A percentile compares a stretch with the other conserved stretches of the same genome.
These are phyloP conservation scores for Cicer yamashitae DNA, from an alignment of 306 rosid species.

Conservation along the genomic window DNA sequence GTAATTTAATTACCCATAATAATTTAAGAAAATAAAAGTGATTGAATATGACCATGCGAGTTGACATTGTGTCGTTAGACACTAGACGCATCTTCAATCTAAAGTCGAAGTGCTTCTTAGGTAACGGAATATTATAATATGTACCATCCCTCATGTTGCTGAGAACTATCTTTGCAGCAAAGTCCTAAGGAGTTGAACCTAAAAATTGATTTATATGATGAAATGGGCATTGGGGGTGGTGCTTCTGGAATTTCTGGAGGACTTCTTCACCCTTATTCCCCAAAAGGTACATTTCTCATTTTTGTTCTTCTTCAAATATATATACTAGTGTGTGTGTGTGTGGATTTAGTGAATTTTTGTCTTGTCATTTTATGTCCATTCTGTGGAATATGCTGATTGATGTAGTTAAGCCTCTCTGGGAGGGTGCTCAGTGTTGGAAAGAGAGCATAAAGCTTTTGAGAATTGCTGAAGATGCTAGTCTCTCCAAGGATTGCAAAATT, in stretches of 20 bases:
- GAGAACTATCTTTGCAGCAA: slow-evolving; percentile 54
- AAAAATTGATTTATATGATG: slow-evolving; percentile 72
- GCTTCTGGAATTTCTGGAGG: slow-evolving; percentile 93
- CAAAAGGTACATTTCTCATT: slow-evolving; percentile 62
- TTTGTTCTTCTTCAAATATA: slow-evolving; percentile 1
- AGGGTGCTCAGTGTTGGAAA: slow-evolving; percentile 85
- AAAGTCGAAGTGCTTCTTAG: no score
- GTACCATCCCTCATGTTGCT: neutral
- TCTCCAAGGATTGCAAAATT: slow-evolving; percentile 42
- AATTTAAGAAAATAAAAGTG: no score
- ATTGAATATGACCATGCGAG: no score
- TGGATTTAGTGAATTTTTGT: slow-evolving; percentile 21
- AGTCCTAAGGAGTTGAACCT: slow-evolving; percentile 63
- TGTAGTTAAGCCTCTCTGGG: slow-evolving; percentile 76
- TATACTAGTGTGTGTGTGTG: slow-evolving; percentile 4
- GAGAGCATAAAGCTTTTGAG: slow-evolving; percentile 76
- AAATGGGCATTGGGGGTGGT: slow-evolving; percentile 89
- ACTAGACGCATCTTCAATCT: no score
- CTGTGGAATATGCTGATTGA: slow-evolving; percentile 16
- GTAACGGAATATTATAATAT: no score
- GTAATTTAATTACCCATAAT: no score
- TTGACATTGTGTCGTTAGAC: no score
- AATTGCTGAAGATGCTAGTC: slow-evolving; percentile 67
- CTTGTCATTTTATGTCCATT: slow-evolving; percentile 5
- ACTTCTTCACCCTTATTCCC: slow-evolving; percentile 91